Evolutionary conservation across 2,329 filamentous ascomycete species (phyloP), one percentile per base, ranked within the genome.

Genomic region (Botrytis fragariae): DNA sequence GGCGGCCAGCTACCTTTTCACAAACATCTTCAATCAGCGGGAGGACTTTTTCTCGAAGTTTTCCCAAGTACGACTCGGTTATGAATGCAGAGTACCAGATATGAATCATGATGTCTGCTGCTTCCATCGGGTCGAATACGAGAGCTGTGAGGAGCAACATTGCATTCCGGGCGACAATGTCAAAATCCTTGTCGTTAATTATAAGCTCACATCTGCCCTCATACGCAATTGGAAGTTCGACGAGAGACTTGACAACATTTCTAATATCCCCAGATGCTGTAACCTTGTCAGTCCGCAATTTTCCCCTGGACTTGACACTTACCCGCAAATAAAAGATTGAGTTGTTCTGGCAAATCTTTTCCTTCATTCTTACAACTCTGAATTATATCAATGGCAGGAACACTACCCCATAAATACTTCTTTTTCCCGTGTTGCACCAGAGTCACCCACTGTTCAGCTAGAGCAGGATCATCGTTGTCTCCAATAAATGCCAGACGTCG

Each of bases 261-360:
- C 84, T 79, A 9, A 83, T 71, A 73, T 86, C 84, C 10, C 83
- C 84, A 16, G 84, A 86, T 7, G 71, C 64, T 72, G 20, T 22
- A n/a, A 14, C 12, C 18, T 29, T 18, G 29, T 72, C 35, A 72
- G 64, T 22, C 12, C 9, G 25, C 4, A 8, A 16, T 72, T 4
- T 16, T 9, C 10, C 4, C 25, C 16, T 22, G n/a, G 22, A 2
- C 25, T 16, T 16, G 14, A 42, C 3, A 4, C 45, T 51, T 60
- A 69, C 71, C 71, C 20, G 64, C 64, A 61, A 72, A 69, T 12
- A 72, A 10, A 9, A 72, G 22, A 62, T 69, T 42, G 12, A 72
- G 42, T 25, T 69, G 32, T 7, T 69, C 42, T 32, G 39, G 71
- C 37, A 60, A 35, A 5, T 32, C 32, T 20, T 54, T 16, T 9